Percentiles rank a stretch among this genome's conserved stretches.
Conservation (phyloP, 306 rosid genomes). For the Cicer arietinum region DNA sequence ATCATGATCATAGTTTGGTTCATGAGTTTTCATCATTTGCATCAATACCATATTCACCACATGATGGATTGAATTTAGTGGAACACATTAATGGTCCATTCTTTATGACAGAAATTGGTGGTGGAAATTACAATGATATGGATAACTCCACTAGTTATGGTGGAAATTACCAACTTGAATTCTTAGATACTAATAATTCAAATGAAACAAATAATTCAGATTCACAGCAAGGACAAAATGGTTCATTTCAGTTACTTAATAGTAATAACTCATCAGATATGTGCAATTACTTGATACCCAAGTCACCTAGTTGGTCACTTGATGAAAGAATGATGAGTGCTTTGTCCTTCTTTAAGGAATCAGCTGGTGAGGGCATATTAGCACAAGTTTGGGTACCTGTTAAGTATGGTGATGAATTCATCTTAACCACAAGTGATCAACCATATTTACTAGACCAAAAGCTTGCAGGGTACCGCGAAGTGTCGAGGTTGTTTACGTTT, state of each 20-base stretch:
- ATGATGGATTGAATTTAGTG: conserved; percentile 52
- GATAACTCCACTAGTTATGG: conserved; percentile 49
- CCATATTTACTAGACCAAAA: conserved; percentile 91
- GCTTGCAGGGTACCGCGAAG: conserved; percentile 90
- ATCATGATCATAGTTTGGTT: conserved; percentile 50
- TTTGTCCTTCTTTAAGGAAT: conserved; percentile 77
- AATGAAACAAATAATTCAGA: conserved; percentile 45
- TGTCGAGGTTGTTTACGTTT: conserved; percentile 78
- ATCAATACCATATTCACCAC: conserved; percentile 44
- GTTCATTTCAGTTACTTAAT: conserved; percentile 45
- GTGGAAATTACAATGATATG: conserved; percentile 50
- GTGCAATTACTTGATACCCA: conserved; percentile 49
- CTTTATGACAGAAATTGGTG: conserved; percentile 50
- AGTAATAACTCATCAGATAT: conserved; percentile 21
- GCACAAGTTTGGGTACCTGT: conserved; percentile 97
- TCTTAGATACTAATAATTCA: conserved; percentile 46
- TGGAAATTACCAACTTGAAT: conserved; percentile 61
- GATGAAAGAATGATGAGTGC: conserved; percentile 93
- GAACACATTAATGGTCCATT: conserved; percentile 52
- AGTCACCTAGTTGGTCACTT: conserved; percentile 66
- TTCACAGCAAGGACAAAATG: conserved; percentile 42
- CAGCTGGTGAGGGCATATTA: conserved; percentile 80
- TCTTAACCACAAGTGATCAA: conserved; percentile 87
- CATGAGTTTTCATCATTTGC: conserved; percentile 61
- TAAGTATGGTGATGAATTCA: conserved; percentile 63